Conservation (phyloP, 768 basidiomycete genomes). For the Strobilomyces dryophilus region DNA sequence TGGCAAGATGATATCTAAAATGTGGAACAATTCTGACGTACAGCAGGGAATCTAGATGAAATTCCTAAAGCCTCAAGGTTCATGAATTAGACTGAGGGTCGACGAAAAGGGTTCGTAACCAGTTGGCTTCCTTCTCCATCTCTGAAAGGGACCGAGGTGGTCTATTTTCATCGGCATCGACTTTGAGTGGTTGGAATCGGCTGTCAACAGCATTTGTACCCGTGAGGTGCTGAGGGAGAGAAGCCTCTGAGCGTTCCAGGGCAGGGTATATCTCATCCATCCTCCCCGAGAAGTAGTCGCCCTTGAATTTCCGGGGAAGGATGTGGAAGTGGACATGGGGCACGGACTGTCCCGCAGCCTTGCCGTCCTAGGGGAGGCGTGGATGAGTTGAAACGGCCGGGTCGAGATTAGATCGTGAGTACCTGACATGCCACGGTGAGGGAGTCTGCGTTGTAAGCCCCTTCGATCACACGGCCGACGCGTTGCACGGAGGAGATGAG, state of each 20-base stretch:
- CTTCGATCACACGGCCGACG: conserved; percentile 78
- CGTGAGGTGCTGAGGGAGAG: conserved; percentile 40
- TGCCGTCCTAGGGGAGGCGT: conserved; percentile 62
- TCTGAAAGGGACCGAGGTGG: conserved; percentile 60
- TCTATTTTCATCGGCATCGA: conserved; percentile 70
- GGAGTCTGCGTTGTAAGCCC: conserved; percentile 75
- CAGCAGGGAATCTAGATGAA: not conserved
- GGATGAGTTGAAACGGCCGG: not conserved
- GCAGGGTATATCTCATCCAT: conserved; percentile 80
- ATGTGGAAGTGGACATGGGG: conserved; percentile 94
- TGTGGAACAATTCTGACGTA: not conserved
- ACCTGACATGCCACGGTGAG: conserved; percentile 92
- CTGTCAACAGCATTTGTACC: conserved; percentile 10
- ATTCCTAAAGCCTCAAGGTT: not conserved
- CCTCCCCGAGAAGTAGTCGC: conserved; percentile 58
- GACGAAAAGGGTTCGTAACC: conserved; percentile 58
- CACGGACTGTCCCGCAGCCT: conserved; percentile 70
- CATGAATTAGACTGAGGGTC: not conserved
- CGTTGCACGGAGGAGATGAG: conserved; percentile 76
- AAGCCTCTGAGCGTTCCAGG: conserved; percentile 61
- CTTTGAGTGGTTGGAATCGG: conserved; percentile 40
- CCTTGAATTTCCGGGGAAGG: conserved; percentile 70
- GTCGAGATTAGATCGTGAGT: conserved; percentile 8
- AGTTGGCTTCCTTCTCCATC: conserved; percentile 76
- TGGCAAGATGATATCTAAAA: conserved; percentile 33